Base-by-base conservation (phyloP, 768 basidiomycete species). In the Leccinum incarnatum region DNA sequence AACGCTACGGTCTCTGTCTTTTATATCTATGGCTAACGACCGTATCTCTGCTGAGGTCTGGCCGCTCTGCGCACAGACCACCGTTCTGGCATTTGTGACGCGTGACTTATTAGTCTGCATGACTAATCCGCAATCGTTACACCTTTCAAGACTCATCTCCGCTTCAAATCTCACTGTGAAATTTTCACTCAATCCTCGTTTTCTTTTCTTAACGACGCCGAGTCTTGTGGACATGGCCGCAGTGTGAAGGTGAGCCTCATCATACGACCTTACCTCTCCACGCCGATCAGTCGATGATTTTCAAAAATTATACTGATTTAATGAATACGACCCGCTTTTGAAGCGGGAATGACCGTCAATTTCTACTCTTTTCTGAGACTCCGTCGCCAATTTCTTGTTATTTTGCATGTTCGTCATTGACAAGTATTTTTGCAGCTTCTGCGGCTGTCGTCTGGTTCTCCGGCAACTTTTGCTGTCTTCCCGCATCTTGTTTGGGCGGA, bases 221-320 rank as follows among this genome's bases (percentile, higher is more conserved):
- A 32, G 30, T 42, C 40, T 45, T 11, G 42, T 42, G 36, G 34
- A 17, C 17, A 37, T 37, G 36, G 7, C 2, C 36, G 14, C 17
- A 37, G 37, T 40, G 45, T 23, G 46, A 47, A 23, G 46, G 46
- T 47, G 46, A 47, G 46, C 46, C 21, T 15, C 46, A 23, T 47
- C 46, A 6, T 25, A 23, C 46, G 46, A 47, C 19, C 19, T 45
- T 45, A n/a, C 46, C 27, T 36, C 23, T 27, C 29, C 17, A 2
- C 21, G 2, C 17, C 10, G 12, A 29, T 21, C 14, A 21, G 55
- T 59, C 56, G 30, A 60, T 60, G 52, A 60, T 60, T 3, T 11
- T 4, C 10, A 47, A 60, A 53, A 42, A 49, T 14, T n/a, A 60
- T 11, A 53, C 58, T 60, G 59, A 60, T 60, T 60, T 60, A 60